Conservation (phyloP, 2,329 filamentous ascomycete genomes). For the Colletotrichum sidae region DNA sequence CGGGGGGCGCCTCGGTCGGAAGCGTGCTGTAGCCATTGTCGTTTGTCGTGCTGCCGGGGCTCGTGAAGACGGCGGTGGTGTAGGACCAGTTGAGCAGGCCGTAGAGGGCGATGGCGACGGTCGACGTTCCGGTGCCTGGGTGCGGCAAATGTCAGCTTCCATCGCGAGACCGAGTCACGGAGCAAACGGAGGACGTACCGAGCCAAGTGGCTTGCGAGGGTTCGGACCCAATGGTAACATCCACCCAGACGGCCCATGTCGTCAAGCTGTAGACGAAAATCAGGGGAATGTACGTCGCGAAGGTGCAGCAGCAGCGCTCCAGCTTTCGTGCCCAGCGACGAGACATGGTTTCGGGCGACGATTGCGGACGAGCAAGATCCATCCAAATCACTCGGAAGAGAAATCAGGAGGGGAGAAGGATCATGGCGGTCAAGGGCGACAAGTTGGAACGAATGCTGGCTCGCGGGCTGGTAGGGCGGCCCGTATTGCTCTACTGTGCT, state of each 20-base stretch:
- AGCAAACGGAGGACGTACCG: conserved; percentile 56
- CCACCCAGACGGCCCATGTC: conserved; percentile 94
- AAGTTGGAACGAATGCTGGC: conserved; percentile 13
- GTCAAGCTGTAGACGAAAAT: conserved; percentile 89
- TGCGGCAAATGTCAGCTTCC: conserved; percentile 32
- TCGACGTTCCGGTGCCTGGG: conserved; percentile 66
- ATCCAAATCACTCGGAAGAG: conserved; percentile 34
- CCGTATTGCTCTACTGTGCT: conserved; percentile 23
- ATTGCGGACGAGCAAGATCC: conserved; percentile 30
- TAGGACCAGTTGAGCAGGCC: conserved; percentile 88
- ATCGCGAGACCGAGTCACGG: conserved; percentile 30
- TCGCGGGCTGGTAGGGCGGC: conserved; percentile 23
- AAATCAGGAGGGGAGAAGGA: conserved; percentile 17
- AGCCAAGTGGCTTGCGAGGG: conserved; percentile 66
- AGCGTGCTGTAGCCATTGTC: conserved; percentile 81
- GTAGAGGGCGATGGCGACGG: conserved; percentile 78
- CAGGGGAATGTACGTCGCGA: conserved; percentile 86
- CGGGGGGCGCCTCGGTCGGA: conserved; percentile 74
- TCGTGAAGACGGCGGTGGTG: conserved; percentile 91
- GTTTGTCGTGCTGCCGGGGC: conserved; percentile 79
- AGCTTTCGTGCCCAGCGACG: conserved; percentile 75
- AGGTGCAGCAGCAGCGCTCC: conserved; percentile 86
- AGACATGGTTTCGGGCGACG: conserved; percentile 59
- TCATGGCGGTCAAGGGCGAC: conserved; percentile 33
- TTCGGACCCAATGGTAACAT: conserved; percentile 76